Evolutionary conservation across 2,329 filamentous ascomycete genomes (phyloP).

Genomic region (Cordyceps javanica): DNA sequence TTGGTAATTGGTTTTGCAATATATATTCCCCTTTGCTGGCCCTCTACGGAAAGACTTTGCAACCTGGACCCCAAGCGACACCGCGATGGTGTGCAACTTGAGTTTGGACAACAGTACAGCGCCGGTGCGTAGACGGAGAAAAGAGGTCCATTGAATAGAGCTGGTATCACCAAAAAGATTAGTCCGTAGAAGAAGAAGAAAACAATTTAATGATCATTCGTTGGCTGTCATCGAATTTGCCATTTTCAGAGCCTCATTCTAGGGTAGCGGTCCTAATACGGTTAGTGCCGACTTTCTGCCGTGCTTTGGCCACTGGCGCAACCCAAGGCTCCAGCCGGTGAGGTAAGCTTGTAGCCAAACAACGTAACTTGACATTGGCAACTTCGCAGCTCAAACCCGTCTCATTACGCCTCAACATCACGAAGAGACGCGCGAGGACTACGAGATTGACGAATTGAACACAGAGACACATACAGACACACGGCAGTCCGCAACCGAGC

Average conservation of each 20-base stretch:
- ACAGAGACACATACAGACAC: neutral
- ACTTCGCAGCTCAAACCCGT: neutral
- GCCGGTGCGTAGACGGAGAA: no score
- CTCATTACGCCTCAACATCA: neutral
- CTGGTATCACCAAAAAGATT: neutral
- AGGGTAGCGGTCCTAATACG: neutral
- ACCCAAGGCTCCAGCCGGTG: constrained; percentile 28
- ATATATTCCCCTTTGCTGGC: neutral
- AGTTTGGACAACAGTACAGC: no score
- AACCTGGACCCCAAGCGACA: no score
- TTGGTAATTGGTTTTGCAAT: neutral
- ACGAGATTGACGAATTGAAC: neutral
- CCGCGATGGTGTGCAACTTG: no score
- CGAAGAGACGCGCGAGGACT: neutral
- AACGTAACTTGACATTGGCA: constrained; percentile 1
- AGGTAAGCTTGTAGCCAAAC: constrained; percentile 31
- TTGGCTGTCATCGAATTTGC: neutral
- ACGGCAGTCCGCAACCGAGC: constrained; percentile 11
- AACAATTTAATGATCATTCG: neutral
- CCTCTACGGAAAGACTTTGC: neutral
- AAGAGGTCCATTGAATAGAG: no score
- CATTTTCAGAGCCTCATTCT: neutral
- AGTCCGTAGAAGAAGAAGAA: neutral
- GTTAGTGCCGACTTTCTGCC: constrained; percentile 14
- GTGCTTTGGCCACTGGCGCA: constrained; percentile 8